Evolutionary conservation across 1,139 yeast genomes (phyloP).

Genomic region (Blastobotrys arbuscula): DNA sequence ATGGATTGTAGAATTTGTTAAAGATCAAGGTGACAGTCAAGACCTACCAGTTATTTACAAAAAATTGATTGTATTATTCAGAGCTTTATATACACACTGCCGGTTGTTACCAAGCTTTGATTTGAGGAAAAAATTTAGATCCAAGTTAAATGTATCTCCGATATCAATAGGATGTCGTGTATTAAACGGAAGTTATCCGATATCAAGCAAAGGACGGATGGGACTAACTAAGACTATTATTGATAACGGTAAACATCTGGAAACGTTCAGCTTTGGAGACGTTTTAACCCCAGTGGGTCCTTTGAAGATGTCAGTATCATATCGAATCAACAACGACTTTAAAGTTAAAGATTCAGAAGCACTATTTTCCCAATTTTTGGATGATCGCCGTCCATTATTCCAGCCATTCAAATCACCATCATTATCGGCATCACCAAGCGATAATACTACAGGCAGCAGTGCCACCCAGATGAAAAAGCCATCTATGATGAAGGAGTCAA

Average conservation of each 20-base stretch:
- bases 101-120: conserved; percentile 69
- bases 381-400: conserved; percentile 33
- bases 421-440: conserved; percentile 33
- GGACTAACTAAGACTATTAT: conserved; percentile 71
- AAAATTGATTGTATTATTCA: conserved; percentile 64
- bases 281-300: conserved; percentile 72
- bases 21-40: conserved; percentile 29
- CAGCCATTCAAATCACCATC: conserved; percentile 38
- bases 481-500: background rate
- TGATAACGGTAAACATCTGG: conserved; percentile 44
- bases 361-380: conserved; percentile 53
- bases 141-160: conserved; percentile 37
- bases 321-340: conserved; percentile 66
- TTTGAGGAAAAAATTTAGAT: conserved; percentile 41
- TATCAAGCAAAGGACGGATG: conserved; percentile 74
- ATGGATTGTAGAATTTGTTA: conserved; percentile 85
- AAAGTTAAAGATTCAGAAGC: conserved; percentile 62
- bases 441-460: conserved; percentile 10
- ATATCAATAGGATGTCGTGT: conserved; percentile 54
- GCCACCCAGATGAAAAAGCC: background rate
- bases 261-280: conserved; percentile 58
- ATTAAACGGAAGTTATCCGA: conserved; percentile 71
- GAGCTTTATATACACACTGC: conserved; percentile 64
- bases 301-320: conserved; percentile 69
- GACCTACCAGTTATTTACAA: conserved; percentile 70